phyloP scores from a whole-genome alignment of 371 early-diverging fungal species.

The Hamiltosporidium magnivora region DNA sequence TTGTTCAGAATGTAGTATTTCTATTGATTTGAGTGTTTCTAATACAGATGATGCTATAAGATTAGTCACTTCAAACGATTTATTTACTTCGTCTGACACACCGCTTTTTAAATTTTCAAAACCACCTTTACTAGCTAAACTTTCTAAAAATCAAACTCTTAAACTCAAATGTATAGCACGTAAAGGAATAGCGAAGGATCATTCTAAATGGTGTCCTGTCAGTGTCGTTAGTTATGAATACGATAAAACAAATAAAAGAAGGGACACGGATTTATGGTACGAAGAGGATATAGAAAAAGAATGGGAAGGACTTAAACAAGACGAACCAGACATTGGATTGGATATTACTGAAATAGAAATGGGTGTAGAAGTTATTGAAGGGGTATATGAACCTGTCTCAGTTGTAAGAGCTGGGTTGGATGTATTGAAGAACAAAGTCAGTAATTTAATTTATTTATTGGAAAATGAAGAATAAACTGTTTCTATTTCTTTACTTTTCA shows the following conservation, averaged over 20 bases:
- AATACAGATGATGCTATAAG: not conserved
- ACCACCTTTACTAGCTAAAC: constrained; percentile 67
- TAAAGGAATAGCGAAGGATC: constrained; percentile 81
- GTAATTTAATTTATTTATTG: not conserved
- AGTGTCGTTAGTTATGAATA: constrained; percentile 82
- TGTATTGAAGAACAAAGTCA: not conserved
- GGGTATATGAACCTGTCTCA: not conserved
- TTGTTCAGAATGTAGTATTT: constrained; percentile 73
- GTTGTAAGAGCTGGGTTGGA: not conserved
- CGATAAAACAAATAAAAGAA: constrained; percentile 79
- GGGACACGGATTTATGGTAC: constrained; percentile 73
- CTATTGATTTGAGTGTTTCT: constrained; percentile 32
- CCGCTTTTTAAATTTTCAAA: constrained; percentile 2
- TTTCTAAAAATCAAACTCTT: constrained; percentile 77
- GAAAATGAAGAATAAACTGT: not conserved
- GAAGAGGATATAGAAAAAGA: constrained; percentile 63
- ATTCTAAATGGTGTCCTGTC: constrained; percentile 93
- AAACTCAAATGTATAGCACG: constrained; percentile 65
- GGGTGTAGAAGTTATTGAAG: not conserved
- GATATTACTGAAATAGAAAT: not conserved
- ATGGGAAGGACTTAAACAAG: constrained; percentile 14
- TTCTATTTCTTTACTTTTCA: not conserved
- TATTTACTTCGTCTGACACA: not conserved
- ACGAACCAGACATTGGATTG: not conserved
- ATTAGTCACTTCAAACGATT: not conserved